Conservation (phyloP, 345 rosid genomes). For the Dipteronia dyeriana region DNA sequence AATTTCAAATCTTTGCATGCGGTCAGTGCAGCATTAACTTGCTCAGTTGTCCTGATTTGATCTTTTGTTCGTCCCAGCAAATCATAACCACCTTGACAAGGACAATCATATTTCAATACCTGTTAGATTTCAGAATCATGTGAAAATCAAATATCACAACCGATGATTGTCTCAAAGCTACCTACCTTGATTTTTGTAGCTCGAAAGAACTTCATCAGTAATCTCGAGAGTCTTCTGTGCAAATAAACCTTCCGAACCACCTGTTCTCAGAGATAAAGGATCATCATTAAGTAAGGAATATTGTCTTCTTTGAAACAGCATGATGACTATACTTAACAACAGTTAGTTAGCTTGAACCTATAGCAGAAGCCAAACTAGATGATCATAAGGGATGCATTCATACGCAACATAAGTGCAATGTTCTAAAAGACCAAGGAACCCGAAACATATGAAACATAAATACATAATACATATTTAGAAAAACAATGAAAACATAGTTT, state of each 20-base stretch:
- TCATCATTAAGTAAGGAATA: neutral
- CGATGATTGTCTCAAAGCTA: slow-evolving; percentile 16
- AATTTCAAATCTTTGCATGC: slow-evolving; percentile 86
- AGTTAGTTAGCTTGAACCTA: neutral
- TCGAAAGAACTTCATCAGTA: slow-evolving; percentile 70
- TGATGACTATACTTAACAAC: neutral
- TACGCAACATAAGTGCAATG: neutral
- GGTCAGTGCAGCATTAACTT: slow-evolving; percentile 79
- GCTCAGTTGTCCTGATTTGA: slow-evolving; percentile 96
- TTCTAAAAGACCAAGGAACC: neutral
- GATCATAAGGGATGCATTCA: neutral
- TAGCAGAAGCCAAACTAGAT: neutral
- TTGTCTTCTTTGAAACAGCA: neutral
- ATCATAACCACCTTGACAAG: slow-evolving; percentile 84
- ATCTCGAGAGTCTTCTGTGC: slow-evolving; percentile 90
- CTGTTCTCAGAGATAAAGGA: slow-evolving; percentile 36
- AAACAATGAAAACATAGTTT: neutral
- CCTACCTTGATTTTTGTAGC: slow-evolving; percentile 96
- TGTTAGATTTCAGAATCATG: slow-evolving; percentile 15
- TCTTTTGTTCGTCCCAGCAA: slow-evolving; percentile 94
- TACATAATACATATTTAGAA: neutral
- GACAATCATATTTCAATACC: slow-evolving; percentile 12
- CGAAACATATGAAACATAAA: neutral
- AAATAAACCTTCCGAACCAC: slow-evolving; percentile 98
- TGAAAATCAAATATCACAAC: slow-evolving; percentile 17